Conservation (phyloP, 2,329 filamentous ascomycete species). For the Dothideomycetes sp. region DNA sequence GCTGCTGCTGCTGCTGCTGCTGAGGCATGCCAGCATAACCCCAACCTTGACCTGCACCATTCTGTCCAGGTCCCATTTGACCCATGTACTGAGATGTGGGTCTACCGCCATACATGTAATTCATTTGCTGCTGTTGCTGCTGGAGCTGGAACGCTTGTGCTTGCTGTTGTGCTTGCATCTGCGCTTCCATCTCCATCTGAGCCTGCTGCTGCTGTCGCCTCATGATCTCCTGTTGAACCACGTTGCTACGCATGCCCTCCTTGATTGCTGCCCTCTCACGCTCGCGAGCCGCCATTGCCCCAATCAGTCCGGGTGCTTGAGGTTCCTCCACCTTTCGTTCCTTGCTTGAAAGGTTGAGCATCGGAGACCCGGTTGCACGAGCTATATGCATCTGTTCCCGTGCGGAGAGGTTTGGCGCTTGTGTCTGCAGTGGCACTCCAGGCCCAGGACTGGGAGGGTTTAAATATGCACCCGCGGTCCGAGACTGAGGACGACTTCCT, state of each 20-base stretch:
- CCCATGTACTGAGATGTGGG: constrained; percentile 9
- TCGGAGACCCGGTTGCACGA: constrained; percentile 63
- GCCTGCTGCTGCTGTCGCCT: constrained; percentile 39
- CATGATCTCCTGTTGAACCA: constrained; percentile 59
- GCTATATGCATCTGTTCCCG: constrained; percentile 85
- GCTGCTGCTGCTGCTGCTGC: constrained; percentile 7
- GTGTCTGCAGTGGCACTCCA: constrained; percentile 21
- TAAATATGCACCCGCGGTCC: constrained; percentile 44
- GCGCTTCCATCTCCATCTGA: constrained; percentile 25
- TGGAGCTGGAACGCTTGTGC: constrained; percentile 13
- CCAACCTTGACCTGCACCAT: constrained; percentile 3
- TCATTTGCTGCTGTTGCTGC: constrained; percentile 2
- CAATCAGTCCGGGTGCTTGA: constrained; percentile 47
- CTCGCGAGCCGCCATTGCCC: constrained; percentile 69
- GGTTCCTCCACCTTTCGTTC: constrained; percentile 26
- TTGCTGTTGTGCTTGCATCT: constrained; percentile 19
- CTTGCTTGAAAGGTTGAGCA: constrained; percentile 55
- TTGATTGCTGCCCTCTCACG: constrained; percentile 63
- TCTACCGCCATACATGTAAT: constrained; percentile 2
- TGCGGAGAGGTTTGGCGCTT: constrained; percentile 59
- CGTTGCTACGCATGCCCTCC: constrained; percentile 50
- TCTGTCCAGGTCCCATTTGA: background rate
- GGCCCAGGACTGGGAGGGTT: constrained; percentile 20
- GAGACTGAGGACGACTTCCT: constrained; percentile 39
- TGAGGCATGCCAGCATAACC: constrained; percentile 5